A percentile compares a stretch with the other conserved stretches of the same genome.
Evolutionary conservation across 2,329 filamentous ascomycete genomes (phyloP).

Genomic region (Ophiognomonia clavigignenti-juglandacearum): DNA sequence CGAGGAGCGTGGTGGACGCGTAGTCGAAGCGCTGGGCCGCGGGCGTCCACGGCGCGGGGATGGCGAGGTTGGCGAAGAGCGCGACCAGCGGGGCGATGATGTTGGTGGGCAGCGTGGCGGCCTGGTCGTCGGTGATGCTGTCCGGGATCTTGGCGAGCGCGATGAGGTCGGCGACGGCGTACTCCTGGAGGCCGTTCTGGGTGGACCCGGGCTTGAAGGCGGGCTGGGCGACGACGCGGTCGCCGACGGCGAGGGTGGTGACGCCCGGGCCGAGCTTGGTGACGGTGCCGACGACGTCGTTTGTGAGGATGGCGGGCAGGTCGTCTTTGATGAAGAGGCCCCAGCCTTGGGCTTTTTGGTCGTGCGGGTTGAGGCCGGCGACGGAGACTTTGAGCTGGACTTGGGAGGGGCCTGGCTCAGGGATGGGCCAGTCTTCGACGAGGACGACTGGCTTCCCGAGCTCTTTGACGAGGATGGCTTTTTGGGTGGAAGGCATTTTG

Average conservation of each 20-base stretch:
- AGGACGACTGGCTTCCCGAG: constrained; percentile 22
- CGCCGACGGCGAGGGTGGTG: constrained; percentile 23
- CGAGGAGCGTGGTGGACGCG: constrained; percentile 20
- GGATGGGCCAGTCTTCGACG: constrained; percentile 21
- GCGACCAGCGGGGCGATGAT: constrained; percentile 27
- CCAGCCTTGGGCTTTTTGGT: constrained; percentile 31
- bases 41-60: constrained; percentile 24
- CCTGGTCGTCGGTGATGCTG: constrained; percentile 29
- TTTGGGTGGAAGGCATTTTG: constrained; percentile 17
- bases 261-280: constrained; percentile 23
- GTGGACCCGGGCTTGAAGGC: constrained; percentile 5
- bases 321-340: constrained; percentile 28
- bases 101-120: constrained; percentile 32
- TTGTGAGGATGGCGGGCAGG: constrained; percentile 28
- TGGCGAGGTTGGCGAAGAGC: constrained; percentile 27
- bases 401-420: constrained; percentile 26
- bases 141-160: constrained; percentile 28
- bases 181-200: constrained; percentile 32
- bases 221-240: constrained; percentile 27
- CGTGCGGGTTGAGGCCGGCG: constrained; percentile 28
- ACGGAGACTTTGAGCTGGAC: constrained; percentile 35
- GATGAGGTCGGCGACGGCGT: constrained; percentile 27
- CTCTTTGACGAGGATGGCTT: constrained; percentile 22
- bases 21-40: constrained; percentile 22
- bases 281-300: constrained; percentile 30